These are phyloP conservation scores for Fusarium oxysporum DNA, from an alignment of 2,329 filamentous ascomycete genomes.

Conservation along the genomic window DNA sequence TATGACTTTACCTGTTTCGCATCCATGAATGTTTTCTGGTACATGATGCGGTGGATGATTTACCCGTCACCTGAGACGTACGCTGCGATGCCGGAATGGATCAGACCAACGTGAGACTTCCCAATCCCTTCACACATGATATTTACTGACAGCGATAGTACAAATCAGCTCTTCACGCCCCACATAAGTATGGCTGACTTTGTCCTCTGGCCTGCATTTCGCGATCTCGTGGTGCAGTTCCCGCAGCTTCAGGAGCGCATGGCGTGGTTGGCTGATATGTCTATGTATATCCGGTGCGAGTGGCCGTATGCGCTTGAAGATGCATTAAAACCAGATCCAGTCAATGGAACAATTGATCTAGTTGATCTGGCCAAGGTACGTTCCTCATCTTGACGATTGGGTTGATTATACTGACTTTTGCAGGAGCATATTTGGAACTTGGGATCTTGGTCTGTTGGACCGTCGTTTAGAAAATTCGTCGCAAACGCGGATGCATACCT, in stretches of 20 bases:
- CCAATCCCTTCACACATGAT: accelerated
- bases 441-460: conserved; percentile 18
- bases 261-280: conserved; percentile 15
- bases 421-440: conserved; percentile 23
- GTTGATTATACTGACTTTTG: accelerated
- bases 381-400: accelerated
- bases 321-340: neutral
- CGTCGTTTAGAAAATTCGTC: neutral
- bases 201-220: conserved; percentile 11
- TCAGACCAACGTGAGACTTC: conserved; percentile 1
- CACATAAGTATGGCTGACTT: conserved; percentile 26
- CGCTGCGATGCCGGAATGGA: conserved; percentile 23
- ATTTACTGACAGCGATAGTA: accelerated
- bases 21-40: conserved; percentile 20
- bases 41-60: conserved; percentile 29
- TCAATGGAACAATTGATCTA: neutral
- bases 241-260: conserved; percentile 25
- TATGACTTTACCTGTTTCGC: conserved; percentile 28
- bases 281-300: neutral
- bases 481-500: conserved; percentile 2
- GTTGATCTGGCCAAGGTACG: conserved; percentile 12
- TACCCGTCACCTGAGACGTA: conserved; percentile 14
- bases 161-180: neutral
- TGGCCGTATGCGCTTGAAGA: conserved; percentile 16
- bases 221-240: conserved; percentile 15